Evolutionary conservation across 1,284 basidiomycete species (phyloP), one percentile per base, ranked within the genome.

Genomic region (Schizophyllum amplum): DNA sequence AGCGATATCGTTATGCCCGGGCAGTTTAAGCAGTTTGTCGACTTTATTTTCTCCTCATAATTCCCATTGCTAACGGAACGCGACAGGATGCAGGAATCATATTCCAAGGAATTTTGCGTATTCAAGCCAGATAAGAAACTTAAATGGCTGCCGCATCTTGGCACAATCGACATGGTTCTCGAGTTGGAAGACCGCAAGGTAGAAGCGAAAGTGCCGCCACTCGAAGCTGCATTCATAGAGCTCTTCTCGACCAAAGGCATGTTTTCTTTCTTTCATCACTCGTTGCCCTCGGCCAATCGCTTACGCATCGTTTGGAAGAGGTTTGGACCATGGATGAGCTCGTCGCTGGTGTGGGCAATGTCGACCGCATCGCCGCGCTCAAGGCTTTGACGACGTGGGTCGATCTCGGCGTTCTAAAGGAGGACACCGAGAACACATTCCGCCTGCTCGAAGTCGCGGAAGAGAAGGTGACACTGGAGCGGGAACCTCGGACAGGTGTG

Each of bases 51-150:
- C 50, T 22, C 27, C 33, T 51, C 21, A n/a, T n/a, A n/a, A n/a
- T n/a, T n/a, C n/a, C n/a, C n/a, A n/a, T 42, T 17, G 7, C 33
- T 42, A 17, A 42, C 33, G 33, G 2, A 13, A 46, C 13, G n/a
- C n/a, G n/a, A 7, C 60, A 94, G 91, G 26, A 72, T 87, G 6
- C 89, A 93, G 71, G 78, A 84, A 33, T 70, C 78, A 27, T 97
- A 96, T 66, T 82, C 88, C 4, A 78, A 81, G 48, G 84, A 89
- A 61, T 98, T 89, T 68, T 77, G 77, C 22, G 73, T 75, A 13
- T 90, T 93, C 74, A 95, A 96, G 66, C 92, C 92, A 0, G 93
- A 96, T 70, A 96, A 97, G 74, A 82, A 79, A 61, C 78, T 98
- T 26, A 81, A 84, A 55, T 98, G 92, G 87, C 69, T 96, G 5